Evolutionary conservation across 257 asterid species (phyloP).

Genomic region (Ehretia macrophylla): DNA sequence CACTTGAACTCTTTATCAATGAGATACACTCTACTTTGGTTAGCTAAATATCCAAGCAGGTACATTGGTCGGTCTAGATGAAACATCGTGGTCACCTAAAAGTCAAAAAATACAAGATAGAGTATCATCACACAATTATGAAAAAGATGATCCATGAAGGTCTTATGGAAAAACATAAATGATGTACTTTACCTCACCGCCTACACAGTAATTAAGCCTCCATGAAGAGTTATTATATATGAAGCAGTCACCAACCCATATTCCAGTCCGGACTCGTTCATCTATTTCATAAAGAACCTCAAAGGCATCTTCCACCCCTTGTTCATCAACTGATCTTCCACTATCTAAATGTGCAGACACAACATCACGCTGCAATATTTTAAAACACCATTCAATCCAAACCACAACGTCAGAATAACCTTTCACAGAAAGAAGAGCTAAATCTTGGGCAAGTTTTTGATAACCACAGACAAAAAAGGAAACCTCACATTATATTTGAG

Average conservation of each 20-base stretch:
- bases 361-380: conserved; percentile 74
- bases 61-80: conserved; percentile 98
- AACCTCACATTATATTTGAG: conserved; percentile 41
- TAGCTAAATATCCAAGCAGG: conserved; percentile 93
- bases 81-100: conserved; percentile 91
- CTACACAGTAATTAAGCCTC: conserved; percentile 97
- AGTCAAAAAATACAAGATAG: conserved; percentile 13
- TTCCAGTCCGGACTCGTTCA: conserved; percentile 95
- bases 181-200: conserved; percentile 76
- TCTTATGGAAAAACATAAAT: conserved; percentile 7
- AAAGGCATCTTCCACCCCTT: conserved; percentile 98
- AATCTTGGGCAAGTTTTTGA: neutral
- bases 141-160: neutral
- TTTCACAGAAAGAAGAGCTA: neutral
- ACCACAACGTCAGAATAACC: neutral
- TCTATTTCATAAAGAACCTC: conserved; percentile 88
- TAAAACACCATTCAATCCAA: conserved; percentile 16
- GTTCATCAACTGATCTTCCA: conserved; percentile 85
- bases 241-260: conserved; percentile 99
- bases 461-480: neutral
- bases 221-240: conserved; percentile 92
- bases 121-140: conserved; percentile 2
- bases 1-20: conserved; percentile 97
- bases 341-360: conserved; percentile 90
- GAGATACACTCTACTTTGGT: conserved; percentile 85